Evolutionary conservation across 371 early-diverging fungal genomes (phyloP), one percentile per base, ranked within the genome.

Genomic region (Actinomortierella ambigua): DNA sequence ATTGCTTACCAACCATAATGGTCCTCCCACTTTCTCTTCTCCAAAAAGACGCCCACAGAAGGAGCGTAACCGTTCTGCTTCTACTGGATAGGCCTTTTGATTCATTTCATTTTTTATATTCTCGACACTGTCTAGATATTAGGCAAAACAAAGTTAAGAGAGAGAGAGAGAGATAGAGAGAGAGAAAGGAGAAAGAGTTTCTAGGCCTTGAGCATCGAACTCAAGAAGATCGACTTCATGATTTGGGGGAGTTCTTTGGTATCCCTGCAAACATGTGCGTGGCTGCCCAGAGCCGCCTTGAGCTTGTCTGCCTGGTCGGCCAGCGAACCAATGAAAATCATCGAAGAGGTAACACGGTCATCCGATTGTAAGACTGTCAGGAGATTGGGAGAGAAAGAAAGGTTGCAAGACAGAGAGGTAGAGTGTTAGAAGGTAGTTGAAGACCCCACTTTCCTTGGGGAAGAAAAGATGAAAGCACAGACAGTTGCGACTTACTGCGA

Each of bases 171-270:
- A n/a, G n/a, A 34, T 11, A 34, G 11, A 34, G 34, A 34, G 11
- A 34, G 11, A 34, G 11, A 34, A 34, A 34, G 11, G 34, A 34
- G 11, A 34, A 4, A 34, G 7, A 34, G 11, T 11, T 58, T 71
- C 55, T 65, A 66, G n/a, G 11, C 60, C 69, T 88, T 91, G 50
- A 89, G 56, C 90, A 91, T 88, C 1, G 90, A 88, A 28, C 85
- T 80, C 61, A 91, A 77, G 63, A 93, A 91, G 22, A 93, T 82
- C 13, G 88, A 83, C 61, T 90, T 90, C 77, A 93, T 85, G 59
- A 93, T 91, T 79, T 89, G 87, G 20, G 93, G 93, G 44, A 93
- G 77, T 44, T 92, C 90, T 69, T 88, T 89, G 65, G 90, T 93
- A 56, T 92, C 86, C 50, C 85, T 64, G 65, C 91, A 91, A 39